phyloP scores from a whole-genome alignment of 2,329 filamentous ascomycete species.

The Clonostachys byssicola region DNA sequence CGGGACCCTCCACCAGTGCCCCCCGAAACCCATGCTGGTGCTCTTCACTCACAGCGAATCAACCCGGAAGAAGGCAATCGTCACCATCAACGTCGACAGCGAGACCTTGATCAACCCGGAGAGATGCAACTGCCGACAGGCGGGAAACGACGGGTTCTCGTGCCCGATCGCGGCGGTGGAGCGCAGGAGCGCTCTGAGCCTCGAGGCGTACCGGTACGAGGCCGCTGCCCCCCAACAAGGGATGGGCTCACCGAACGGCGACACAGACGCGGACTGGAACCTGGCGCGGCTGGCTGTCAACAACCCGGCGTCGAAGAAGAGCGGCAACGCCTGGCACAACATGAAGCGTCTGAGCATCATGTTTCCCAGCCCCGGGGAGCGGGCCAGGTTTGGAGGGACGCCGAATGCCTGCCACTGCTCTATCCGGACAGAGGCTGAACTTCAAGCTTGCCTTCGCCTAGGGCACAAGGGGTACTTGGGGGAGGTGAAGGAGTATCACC shows the following conservation, averaged over 20 bases:
- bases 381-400: conserved; percentile 10
- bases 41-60: conserved; percentile 19
- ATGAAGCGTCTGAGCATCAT: conserved; percentile 11
- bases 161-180: background rate
- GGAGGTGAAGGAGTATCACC: conserved; percentile 7
- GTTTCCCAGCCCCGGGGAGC: conserved; percentile 6
- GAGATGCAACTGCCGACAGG: conserved; percentile 23
- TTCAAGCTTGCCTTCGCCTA: conserved; percentile 8
- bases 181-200: background rate
- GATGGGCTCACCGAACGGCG: background rate
- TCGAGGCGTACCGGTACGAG: background rate
- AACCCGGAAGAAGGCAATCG: conserved; percentile 14
- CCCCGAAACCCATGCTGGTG: conserved; percentile 25
- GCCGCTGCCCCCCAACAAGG: too few relatives aligned
- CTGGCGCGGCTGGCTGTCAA: background rate
- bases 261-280: conserved; percentile 1
- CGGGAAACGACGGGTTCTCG: conserved; percentile 12
- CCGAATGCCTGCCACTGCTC: conserved; percentile 9
- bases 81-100: conserved; percentile 22
- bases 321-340: conserved; percentile 5
- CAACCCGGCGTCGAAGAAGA: background rate
- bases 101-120: conserved; percentile 23
- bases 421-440: conserved; percentile 5
- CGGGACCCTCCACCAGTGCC: conserved; percentile 19
- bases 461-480: conserved; percentile 10